Conservation (phyloP, 192 early-diverging fungal genomes). For the Geranomyces michiganensis region DNA sequence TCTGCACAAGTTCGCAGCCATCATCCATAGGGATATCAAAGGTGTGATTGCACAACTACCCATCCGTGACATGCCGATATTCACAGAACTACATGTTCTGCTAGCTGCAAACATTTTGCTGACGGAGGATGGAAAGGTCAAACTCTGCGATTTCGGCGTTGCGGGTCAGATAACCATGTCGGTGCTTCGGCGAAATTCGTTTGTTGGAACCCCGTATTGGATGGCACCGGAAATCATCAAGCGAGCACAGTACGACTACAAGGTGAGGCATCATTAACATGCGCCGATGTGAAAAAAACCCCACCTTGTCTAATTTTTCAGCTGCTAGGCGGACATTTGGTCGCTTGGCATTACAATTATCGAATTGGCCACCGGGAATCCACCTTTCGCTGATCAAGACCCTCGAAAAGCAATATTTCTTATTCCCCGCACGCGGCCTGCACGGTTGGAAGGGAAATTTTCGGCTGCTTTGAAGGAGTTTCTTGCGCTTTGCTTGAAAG, state of each 20-base stretch:
- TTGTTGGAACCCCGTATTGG: conserved; percentile 81
- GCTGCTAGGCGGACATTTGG: conserved; percentile 92
- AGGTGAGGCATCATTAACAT: conserved; percentile 55
- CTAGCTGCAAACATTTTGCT: conserved; percentile 73
- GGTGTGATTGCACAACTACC: conserved; percentile 48
- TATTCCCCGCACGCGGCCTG: conserved; percentile 81
- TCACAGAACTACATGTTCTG: background rate
- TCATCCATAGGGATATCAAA: conserved; percentile 99
- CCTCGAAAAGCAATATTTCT: conserved; percentile 86
- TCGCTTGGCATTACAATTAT: conserved; percentile 97
- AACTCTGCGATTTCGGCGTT: conserved; percentile 68
- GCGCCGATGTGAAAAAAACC: background rate
- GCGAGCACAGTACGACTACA: conserved; percentile 76
- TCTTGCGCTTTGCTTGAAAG: conserved; percentile 79
- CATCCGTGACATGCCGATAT: background rate
- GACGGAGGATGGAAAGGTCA: conserved; percentile 51
- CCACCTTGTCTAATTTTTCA: conserved; percentile 21
- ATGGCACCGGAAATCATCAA: conserved; percentile 68
- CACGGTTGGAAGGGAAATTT: conserved; percentile 79
- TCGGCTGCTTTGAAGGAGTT: conserved; percentile 85
- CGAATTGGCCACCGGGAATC: conserved; percentile 93
- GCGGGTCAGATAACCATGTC: conserved; percentile 59
- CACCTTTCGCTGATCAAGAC: conserved; percentile 89
- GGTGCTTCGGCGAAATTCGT: conserved; percentile 68
- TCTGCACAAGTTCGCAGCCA: conserved; percentile 84